A percentile compares a stretch with the other conserved stretches of the same genome.
These are phyloP conservation scores for Castanea sativa DNA, from an alignment of 306 rosid genomes.

Conservation along the genomic window DNA sequence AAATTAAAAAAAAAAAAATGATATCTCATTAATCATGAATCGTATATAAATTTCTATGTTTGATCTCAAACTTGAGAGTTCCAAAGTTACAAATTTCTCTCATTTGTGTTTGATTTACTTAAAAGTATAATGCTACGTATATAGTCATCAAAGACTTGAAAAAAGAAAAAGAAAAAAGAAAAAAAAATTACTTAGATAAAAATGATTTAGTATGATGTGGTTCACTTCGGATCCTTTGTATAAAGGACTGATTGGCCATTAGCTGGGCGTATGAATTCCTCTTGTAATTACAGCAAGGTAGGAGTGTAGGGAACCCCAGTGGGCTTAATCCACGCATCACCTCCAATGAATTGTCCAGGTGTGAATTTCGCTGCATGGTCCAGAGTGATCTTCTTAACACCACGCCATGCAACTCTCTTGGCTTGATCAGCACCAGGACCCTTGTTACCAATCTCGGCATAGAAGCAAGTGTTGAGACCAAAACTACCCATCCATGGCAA, in stretches of 20 bases:
- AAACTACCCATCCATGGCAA: slow-evolving; percentile 43
- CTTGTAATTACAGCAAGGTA: slow-evolving; percentile 10
- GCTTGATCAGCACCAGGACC: slow-evolving; percentile 43
- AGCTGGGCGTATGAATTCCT: background rate
- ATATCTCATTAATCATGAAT: too few relatives aligned
- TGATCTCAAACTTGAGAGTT: background rate
- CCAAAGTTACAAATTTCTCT: background rate
- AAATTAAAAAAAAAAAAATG: too few relatives aligned
- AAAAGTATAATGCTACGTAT: background rate
- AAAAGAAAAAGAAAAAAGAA: background rate
- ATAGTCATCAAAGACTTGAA: background rate
- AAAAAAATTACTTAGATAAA: background rate
- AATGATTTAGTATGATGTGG: background rate
- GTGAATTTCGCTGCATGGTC: slow-evolving; percentile 30
- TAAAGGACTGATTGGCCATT: background rate
- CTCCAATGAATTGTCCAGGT: slow-evolving; percentile 33
- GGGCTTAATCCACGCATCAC: slow-evolving; percentile 53
- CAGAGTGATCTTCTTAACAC: slow-evolving; percentile 24
- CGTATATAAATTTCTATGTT: too few relatives aligned
- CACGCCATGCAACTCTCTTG: slow-evolving; percentile 51
- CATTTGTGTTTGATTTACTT: background rate
- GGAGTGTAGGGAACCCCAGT: slow-evolving; percentile 41
- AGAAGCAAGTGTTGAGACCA: slow-evolving; percentile 35
- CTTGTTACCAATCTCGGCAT: slow-evolving; percentile 41
- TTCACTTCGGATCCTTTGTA: background rate